Evolutionary conservation across 2,329 filamentous ascomycete genomes (phyloP), one percentile per base, ranked within the genome.

Genomic region (Exophiala sp.): DNA sequence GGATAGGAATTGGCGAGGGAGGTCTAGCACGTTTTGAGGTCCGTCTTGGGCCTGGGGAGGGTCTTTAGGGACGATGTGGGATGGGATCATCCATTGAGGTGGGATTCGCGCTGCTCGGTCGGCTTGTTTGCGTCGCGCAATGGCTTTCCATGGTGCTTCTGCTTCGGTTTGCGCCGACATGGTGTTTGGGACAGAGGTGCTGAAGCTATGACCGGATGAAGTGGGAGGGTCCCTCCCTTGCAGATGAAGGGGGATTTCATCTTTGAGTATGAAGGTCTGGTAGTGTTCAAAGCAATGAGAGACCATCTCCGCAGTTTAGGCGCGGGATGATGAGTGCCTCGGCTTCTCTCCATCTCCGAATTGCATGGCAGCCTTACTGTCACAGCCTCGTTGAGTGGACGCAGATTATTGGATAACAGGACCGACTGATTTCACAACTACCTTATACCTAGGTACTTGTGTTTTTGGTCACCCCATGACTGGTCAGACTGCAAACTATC

Each of bases 1-100:
- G 19, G 82, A 65, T 4, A 82, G 61, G 57, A 76, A 77, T 43
- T 67, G 66, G n/a, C 70, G 66, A 2, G 78, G 78, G 8, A 80
- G 64, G 22, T 73, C 65, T 44, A 76, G 68, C 18, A 78, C 68
- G 44, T 70, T 56, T 43, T 59, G 57, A 13, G 54, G 56, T 5
- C 58, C 58, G 19, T 50, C 32, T 8, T 40, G 19, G 2, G 41
- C 30, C 14, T 22, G 40, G 3, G 58, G 57, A 44, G 57, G 57
- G 38, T 61, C 59, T n/a, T 53, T 43, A 7, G 59, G 58, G 3
- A 62, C 40, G 11, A 51, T 19, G 22, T 65, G 56, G 7, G 60
- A 52, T 3, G 65, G 59, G 6, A 72, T 59, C 22, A 61, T 62
- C 70, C 69, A 72, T 65, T 68, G 60, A 6, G 63, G 21, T 2